phyloP scores from a whole-genome alignment of 805 yeast species.

The Nakazawaea wyomingensis region DNA sequence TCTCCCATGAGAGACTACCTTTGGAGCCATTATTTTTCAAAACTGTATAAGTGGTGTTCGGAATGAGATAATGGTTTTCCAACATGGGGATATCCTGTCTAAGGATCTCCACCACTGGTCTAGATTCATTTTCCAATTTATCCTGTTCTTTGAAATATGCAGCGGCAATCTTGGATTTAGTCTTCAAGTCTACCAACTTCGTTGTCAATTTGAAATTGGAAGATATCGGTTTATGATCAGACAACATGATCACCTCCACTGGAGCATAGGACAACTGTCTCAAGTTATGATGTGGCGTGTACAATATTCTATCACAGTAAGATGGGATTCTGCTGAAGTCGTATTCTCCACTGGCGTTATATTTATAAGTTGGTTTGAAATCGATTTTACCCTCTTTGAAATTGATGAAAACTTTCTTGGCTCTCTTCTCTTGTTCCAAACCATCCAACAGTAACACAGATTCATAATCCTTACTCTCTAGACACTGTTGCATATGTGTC shows the following conservation, averaged over 20 bases:
- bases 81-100: conserved; percentile 26
- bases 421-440: conserved; percentile 29
- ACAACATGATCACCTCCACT: conserved; percentile 24
- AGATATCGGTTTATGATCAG: conserved; percentile 56
- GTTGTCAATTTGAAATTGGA: conserved; percentile 29
- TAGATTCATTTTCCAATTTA: conserved; percentile 35
- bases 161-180: conserved; percentile 29
- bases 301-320: conserved; percentile 54
- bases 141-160: conserved; percentile 36
- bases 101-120: conserved; percentile 35
- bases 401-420: conserved; percentile 32
- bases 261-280: conserved; percentile 18
- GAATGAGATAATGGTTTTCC: conserved; percentile 23
- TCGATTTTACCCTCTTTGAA: conserved; percentile 42
- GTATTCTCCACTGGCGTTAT: conserved; percentile 21
- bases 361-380: conserved; percentile 54
- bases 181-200: conserved; percentile 31
- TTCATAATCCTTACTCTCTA: conserved; percentile 25
- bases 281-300: conserved; percentile 15
- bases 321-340: conserved; percentile 43
- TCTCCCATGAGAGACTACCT: conserved; percentile 27
- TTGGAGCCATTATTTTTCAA: conserved; percentile 32
- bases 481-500: conserved; percentile 11
- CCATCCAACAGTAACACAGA: conserved; percentile 40
- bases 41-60: conserved; percentile 19